Percentiles rank a stretch among this genome's conserved stretches.
phyloP scores from a whole-genome alignment of 1,284 basidiomycete species.

The Pisolithus thermaeus region DNA sequence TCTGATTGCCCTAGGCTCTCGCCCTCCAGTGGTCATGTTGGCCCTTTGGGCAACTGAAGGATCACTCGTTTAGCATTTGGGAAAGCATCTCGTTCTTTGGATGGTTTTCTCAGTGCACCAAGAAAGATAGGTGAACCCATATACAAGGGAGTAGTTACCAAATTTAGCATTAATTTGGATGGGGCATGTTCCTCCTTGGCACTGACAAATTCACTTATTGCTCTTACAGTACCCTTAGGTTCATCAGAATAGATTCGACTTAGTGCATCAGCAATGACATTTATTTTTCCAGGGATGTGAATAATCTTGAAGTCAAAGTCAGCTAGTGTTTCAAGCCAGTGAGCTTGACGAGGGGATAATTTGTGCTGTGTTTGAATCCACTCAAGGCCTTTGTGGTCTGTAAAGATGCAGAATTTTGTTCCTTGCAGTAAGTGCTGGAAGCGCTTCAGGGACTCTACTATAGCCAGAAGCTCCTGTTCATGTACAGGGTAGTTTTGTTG shows the following conservation, averaged over 20 bases:
- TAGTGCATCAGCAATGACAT: conserved; percentile 30
- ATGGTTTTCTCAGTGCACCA: neutral
- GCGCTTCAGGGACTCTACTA: conserved; percentile 22
- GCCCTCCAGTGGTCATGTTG: conserved; percentile 4
- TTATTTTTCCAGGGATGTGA: conserved; percentile 29
- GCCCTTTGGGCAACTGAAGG: neutral
- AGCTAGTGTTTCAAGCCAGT: conserved; percentile 28
- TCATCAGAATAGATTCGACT: conserved; percentile 11
- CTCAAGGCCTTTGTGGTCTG: conserved; percentile 31
- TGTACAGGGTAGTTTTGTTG: too few species aligned
- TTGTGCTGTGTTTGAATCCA: conserved; percentile 28
- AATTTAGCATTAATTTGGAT: conserved; percentile 1
- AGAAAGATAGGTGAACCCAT: neutral
- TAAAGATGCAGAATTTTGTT: conserved; percentile 22
- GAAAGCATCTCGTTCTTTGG: neutral
- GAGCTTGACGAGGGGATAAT: conserved; percentile 25
- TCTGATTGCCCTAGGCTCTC: neutral
- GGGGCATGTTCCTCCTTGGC: neutral
- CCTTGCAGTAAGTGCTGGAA: conserved; percentile 12
- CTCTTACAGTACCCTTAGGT: conserved; percentile 16
- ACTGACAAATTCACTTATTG: conserved; percentile 19
- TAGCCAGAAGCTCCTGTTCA: too few species aligned
- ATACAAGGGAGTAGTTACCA: neutral
- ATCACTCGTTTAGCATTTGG: neutral
- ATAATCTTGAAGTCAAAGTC: conserved; percentile 29